A percentile compares a stretch with the other conserved stretches of the same genome.
These are phyloP conservation scores for Penicillium sp. DNA, from an alignment of 2,329 filamentous ascomycete species.

Conservation along the genomic window DNA sequence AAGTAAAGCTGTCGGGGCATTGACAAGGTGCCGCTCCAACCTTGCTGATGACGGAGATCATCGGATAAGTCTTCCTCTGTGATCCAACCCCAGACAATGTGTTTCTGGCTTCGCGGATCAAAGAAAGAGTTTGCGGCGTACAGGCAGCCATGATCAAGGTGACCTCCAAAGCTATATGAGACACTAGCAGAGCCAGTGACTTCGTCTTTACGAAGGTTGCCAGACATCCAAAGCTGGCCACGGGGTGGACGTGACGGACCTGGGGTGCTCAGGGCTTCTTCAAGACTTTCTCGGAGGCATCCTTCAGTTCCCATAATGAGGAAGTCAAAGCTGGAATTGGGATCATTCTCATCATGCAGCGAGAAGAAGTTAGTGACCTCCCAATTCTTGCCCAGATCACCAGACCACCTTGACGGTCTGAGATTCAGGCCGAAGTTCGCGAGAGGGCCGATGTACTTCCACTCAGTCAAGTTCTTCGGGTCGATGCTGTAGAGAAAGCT, in stretches of 20 bases:
- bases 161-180: background rate
- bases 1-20: background rate
- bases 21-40: conserved; percentile 2
- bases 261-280: background rate
- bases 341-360: background rate
- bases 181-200: background rate
- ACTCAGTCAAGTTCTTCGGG: background rate
- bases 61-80: conserved; percentile 15
- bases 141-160: conserved; percentile 18
- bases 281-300: background rate
- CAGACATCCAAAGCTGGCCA: conserved; percentile 3
- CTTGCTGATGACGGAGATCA: conserved; percentile 1
- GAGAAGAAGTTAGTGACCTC: conserved; percentile 19
- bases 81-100: conserved; percentile 17
- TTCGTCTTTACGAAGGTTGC: background rate
- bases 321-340: background rate
- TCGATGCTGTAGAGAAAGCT: background rate
- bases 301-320: background rate
- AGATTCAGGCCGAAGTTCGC: conserved; percentile 10
- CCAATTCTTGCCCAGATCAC: conserved; percentile 20
- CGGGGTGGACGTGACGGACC: background rate
- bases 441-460: conserved; percentile 8
- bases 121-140: conserved; percentile 23
- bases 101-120: conserved; percentile 12
- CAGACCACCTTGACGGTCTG: conserved; percentile 19